Evolutionary conservation across 257 asterid species (phyloP), one percentile per base, ranked within the genome.

Genomic region (Solanum gandarillasii): DNA sequence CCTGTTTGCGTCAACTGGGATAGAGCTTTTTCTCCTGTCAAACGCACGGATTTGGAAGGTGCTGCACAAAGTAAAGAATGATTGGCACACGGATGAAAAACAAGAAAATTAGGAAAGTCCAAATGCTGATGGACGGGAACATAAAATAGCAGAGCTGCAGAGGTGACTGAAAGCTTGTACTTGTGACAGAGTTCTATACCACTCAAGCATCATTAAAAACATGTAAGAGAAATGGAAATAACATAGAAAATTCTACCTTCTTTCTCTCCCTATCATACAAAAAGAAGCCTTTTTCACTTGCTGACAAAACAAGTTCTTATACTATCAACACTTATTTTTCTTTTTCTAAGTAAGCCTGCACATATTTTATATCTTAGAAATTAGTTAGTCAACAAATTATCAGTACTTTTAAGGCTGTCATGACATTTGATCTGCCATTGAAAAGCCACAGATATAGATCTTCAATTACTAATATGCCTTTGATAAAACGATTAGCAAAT

Each of bases 61-160:
- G 13, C 81, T 67, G 89, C 55, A 86, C 88, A 72, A 86, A 71
- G 83, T 68, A 46, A 82, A 82, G 29, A 82, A 82, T 82, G 85
- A 82, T 48, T 18, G 11, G 31, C 29, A 46, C 55, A 79, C 1
- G 1, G 65, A 81, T 82, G 41, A 48, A n/a, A 48, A 43, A 48
- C 11, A 18, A 29, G 41, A 16, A 82, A 5, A 29, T 48, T 82
- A 36, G 85, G 70, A 10, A 82, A 82, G 70, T 29, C 29, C 41
- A 82, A 81, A 18, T 9, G 41, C 70, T 29, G 43, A 48, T 29
- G 41, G 31, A 18, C 41, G 3, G 20, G 70, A 48, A 18, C 9
- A 38, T 16, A 27, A 81, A 46, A 81, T 81, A 81, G 39, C 5
- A 81, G 70, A 81, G 41, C 29, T 31, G 85, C 39, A 81, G 10